Percentiles rank a stretch among this genome's conserved stretches.
Evolutionary conservation across 2,329 filamentous ascomycete species (phyloP).

Genomic region (Talaromyces sp.): DNA sequence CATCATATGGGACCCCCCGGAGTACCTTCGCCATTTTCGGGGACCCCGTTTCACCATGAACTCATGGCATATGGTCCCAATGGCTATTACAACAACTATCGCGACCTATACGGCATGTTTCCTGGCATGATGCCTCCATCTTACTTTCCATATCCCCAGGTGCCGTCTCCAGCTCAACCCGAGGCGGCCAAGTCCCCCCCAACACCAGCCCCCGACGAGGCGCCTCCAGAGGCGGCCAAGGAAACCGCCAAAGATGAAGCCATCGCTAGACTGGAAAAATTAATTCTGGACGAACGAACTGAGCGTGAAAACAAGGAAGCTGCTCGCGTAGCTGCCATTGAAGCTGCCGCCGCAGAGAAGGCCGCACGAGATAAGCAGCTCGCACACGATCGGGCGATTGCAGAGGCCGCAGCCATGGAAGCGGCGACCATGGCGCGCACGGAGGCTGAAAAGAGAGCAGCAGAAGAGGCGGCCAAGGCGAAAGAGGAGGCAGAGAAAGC

Average conservation of each 20-base stretch:
- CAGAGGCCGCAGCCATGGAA: constrained; percentile 46
- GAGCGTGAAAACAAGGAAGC: constrained; percentile 47
- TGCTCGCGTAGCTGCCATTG: constrained; percentile 47
- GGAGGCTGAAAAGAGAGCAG: constrained; percentile 49
- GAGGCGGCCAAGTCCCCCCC: constrained; percentile 31
- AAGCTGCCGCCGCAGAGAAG: constrained; percentile 53
- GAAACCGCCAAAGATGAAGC: constrained; percentile 58
- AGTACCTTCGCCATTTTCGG: constrained; percentile 31
- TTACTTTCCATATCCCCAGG: constrained; percentile 42
- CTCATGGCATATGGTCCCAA: constrained; percentile 41
- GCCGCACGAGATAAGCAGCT: constrained; percentile 38
- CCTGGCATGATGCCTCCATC: constrained; percentile 39
- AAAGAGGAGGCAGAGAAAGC: constrained; percentile 48
- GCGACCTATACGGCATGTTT: constrained; percentile 37
- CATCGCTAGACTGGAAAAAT: constrained; percentile 63
- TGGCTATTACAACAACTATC: constrained; percentile 38
- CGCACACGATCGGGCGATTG: constrained; percentile 46
- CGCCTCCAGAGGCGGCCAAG: not conserved
- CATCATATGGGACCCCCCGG: constrained; percentile 10
- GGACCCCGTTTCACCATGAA: constrained; percentile 39
- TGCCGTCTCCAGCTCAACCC: constrained; percentile 36
- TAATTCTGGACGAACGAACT: constrained; percentile 52
- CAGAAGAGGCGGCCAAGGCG: constrained; percentile 53
- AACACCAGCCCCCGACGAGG: constrained; percentile 12
- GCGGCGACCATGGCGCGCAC: constrained; percentile 53